A percentile compares a stretch with the other conserved stretches of the same genome.
Evolutionary conservation across 2,329 filamentous ascomycete species (phyloP).

Genomic region (Fusarium annulatum): DNA sequence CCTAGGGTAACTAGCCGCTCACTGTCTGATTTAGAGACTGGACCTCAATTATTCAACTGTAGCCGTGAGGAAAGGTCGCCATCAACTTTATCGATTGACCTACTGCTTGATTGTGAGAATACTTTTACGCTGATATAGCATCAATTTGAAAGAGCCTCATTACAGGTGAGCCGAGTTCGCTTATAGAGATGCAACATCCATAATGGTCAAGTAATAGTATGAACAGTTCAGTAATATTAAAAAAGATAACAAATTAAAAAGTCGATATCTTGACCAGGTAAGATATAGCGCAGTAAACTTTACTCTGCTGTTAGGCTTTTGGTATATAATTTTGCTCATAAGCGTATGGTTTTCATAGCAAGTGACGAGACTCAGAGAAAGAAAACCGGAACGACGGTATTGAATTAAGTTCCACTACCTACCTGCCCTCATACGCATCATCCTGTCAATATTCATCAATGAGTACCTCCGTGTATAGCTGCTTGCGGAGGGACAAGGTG

Average conservation of each 20-base stretch:
- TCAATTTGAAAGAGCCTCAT: background rate
- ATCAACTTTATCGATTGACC: background rate
- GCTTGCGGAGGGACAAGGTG: slow-evolving; percentile 24
- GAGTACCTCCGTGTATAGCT: slow-evolving; percentile 7
- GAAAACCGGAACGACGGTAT: slow-evolving; percentile 10
- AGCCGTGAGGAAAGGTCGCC: background rate
- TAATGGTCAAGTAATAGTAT: too few relatives aligned
- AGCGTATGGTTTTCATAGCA: background rate
- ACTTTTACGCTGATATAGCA: background rate
- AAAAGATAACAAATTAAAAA: background rate
- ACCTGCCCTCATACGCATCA: background rate
- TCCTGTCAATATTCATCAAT: background rate
- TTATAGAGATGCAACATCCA: background rate
- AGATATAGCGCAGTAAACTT: background rate
- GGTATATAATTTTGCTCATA: background rate
- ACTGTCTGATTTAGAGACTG: background rate
- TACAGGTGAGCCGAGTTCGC: background rate
- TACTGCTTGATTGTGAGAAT: background rate
- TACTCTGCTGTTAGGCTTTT: background rate
- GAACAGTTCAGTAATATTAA: background rate
- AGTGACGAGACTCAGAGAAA: slow-evolving; percentile 1
- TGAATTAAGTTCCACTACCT: slow-evolving; percentile 16
- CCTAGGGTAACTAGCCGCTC: background rate
- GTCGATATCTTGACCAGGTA: too few relatives aligned
- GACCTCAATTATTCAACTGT: background rate